Conservation (phyloP, 164 flowering plant genomes). For the Nymphaea colorata region DNA sequence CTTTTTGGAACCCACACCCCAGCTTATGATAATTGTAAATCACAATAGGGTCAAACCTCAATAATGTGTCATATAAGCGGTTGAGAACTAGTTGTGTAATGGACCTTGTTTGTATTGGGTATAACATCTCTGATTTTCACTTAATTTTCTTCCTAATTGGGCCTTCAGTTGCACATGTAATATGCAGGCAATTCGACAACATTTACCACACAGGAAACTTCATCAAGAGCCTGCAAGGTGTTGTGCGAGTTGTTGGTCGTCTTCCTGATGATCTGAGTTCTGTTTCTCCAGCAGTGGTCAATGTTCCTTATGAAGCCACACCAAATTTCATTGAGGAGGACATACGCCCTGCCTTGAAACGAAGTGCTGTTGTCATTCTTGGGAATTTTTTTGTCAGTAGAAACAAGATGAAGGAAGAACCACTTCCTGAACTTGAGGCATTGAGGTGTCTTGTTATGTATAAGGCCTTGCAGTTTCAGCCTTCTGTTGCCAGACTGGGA, state of each 20-base stretch:
- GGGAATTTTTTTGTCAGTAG: neutral
- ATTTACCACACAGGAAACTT: neutral
- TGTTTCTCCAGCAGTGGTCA: conserved; percentile 1
- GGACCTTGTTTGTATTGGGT: no score
- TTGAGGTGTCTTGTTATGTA: conserved; percentile 1
- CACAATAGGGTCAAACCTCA: no score
- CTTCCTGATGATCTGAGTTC: conserved; percentile 1
- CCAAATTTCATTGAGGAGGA: neutral
- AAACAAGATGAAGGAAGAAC: neutral
- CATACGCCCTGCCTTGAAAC: neutral
- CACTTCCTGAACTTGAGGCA: conserved; percentile 1
- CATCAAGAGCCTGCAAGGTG: conserved; percentile 1
- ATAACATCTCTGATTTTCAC: no score
- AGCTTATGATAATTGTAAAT: no score
- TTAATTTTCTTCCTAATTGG: neutral
- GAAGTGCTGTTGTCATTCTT: neutral
- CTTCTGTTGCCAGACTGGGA: neutral
- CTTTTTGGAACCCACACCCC: no score
- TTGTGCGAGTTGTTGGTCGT: conserved; percentile 1
- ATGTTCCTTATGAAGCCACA: conserved; percentile 1
- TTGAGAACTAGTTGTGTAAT: no score
- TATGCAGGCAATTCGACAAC: conserved; percentile 2
- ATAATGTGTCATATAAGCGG: no score
- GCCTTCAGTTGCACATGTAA: neutral
- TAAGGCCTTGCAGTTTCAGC: conserved; percentile 1